A percentile compares a stretch with the other conserved stretches of the same genome.
phyloP scores from a whole-genome alignment of 805 yeast species.

The Candida loeiensis region DNA sequence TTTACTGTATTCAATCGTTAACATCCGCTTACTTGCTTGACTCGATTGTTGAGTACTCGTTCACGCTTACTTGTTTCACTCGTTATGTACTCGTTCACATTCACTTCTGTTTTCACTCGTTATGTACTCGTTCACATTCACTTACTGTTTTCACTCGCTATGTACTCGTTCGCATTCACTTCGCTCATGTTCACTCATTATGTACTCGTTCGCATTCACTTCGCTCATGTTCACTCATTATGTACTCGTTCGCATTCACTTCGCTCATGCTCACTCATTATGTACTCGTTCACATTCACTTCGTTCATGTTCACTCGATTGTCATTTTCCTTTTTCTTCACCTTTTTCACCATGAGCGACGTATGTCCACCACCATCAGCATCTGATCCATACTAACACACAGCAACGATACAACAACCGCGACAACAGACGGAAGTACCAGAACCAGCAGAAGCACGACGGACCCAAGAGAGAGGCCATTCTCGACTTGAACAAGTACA shows the following conservation, averaged over 20 bases:
- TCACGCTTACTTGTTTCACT: no score
- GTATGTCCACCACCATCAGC: no score
- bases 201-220: neutral
- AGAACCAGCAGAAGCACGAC: constrained; percentile 37
- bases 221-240: neutral
- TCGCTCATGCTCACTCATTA: neutral
- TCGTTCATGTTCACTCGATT: no score
- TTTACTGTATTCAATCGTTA: neutral
- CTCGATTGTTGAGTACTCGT: no score
- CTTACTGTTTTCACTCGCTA: neutral
- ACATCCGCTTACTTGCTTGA: no score
- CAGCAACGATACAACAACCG: constrained; percentile 6
- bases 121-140: neutral
- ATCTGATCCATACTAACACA: no score
- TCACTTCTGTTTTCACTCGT: neutral
- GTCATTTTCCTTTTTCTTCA: neutral
- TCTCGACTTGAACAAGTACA: constrained; percentile 71
- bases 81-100: neutral
- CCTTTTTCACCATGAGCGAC: constrained; percentile 7
- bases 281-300: neutral
- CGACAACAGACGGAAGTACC: constrained; percentile 19
- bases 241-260: neutral
- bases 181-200: no score
- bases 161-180: neutral
- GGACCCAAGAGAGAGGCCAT: constrained; percentile 92